A percentile compares a stretch with the other conserved stretches of the same genome.
phyloP scores from a whole-genome alignment of 83 land plant species.

The Thuja plicata region DNA sequence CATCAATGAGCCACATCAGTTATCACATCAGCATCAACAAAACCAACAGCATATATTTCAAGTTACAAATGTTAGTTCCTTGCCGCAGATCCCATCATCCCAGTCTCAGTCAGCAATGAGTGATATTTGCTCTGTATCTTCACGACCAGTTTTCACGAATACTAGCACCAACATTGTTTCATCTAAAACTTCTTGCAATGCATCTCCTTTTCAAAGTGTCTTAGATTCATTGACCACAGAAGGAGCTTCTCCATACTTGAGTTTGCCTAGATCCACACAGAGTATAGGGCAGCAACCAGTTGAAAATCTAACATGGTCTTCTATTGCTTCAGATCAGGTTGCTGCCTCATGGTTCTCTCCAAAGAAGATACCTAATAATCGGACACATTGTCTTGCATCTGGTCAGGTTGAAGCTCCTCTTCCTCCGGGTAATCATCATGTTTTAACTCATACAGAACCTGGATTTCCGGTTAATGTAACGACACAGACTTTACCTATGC shows the following conservation, averaged over 20 bases:
- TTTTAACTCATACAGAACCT: background rate
- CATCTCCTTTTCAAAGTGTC: constrained; percentile 19
- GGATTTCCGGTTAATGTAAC: constrained; percentile 12
- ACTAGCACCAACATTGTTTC: constrained; percentile 19
- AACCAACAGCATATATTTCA: constrained; percentile 22
- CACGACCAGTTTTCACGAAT: constrained; percentile 23
- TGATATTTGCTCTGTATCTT: constrained; percentile 13
- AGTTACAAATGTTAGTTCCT: constrained; percentile 15
- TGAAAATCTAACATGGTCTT: constrained; percentile 30
- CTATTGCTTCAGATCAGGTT: background rate
- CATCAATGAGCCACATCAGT: constrained; percentile 20
- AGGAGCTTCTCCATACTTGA: constrained; percentile 24
- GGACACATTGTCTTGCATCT: background rate
- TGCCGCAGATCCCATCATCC: constrained; percentile 23
- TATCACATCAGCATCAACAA: constrained; percentile 23
- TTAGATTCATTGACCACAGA: constrained; percentile 28
- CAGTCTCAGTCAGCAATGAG: constrained; percentile 20
- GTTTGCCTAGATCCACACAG: constrained; percentile 26
- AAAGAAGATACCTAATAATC: constrained; percentile 7
- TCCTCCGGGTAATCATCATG: constrained; percentile 10
- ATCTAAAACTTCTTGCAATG: constrained; percentile 7
- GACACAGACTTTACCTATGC: constrained; percentile 18
- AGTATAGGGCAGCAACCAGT: constrained; percentile 18
- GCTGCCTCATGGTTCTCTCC: constrained; percentile 6
- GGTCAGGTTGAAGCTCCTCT: constrained; percentile 9